Evolutionary conservation across 1,139 yeast species (phyloP).

Genomic region (Schizosaccharomyces versatilis): DNA sequence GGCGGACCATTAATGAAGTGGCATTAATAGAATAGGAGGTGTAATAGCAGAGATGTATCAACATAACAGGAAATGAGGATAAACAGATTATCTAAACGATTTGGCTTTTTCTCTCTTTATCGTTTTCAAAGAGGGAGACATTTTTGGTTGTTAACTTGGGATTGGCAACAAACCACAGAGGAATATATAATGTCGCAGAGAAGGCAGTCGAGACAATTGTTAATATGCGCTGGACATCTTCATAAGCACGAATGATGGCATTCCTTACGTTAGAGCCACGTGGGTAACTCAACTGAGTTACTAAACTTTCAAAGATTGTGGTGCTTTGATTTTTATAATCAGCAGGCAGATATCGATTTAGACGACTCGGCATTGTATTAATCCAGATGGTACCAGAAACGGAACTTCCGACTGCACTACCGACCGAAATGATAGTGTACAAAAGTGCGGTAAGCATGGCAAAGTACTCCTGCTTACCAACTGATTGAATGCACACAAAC

Average conservation of each 20-base stretch:
- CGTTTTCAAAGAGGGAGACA: neutral
- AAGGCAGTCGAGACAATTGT: constrained; percentile 1
- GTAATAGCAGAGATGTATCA: too few relatives aligned
- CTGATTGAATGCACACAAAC: constrained; percentile 33
- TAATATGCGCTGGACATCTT: constrained; percentile 25
- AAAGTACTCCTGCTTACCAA: constrained; percentile 40
- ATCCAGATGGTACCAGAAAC: constrained; percentile 52
- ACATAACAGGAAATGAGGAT: too few relatives aligned
- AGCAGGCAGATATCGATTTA: constrained; percentile 16
- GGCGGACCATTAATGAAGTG: too few relatives aligned
- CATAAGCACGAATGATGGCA: constrained; percentile 12
- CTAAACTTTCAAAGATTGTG: constrained; percentile 12
- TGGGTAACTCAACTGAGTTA: constrained; percentile 9
- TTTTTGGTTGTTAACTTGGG: neutral
- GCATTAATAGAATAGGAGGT: too few relatives aligned
- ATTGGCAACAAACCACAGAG: neutral
- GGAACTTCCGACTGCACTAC: constrained; percentile 33
- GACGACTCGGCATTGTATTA: constrained; percentile 22
- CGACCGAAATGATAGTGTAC: constrained; percentile 35
- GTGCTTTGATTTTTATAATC: constrained; percentile 8
- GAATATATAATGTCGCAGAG: neutral
- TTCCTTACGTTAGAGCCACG: constrained; percentile 11
- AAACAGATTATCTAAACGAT: too few relatives aligned
- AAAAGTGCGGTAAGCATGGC: constrained; percentile 37
- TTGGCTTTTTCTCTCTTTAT: neutral